Percentiles rank a stretch among this genome's conserved stretches.
Evolutionary conservation across 176 grass and related monocot species (phyloP).

Genomic region (Phoenix roebelenii): DNA sequence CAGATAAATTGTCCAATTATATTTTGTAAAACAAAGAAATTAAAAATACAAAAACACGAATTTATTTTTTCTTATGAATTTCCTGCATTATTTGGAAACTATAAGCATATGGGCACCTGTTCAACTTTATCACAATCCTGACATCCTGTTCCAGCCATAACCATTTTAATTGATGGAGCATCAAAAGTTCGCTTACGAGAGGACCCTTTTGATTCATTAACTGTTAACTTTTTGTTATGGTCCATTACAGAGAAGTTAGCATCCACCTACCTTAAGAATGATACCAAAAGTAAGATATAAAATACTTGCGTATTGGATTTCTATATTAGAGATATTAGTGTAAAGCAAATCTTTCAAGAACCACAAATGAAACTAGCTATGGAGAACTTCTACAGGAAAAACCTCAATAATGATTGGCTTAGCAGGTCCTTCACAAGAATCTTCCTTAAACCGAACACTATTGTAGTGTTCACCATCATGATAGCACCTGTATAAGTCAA

Average conservation of each 20-base stretch:
- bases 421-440: slow-evolving; percentile 88
- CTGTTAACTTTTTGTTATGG: slow-evolving; percentile 36
- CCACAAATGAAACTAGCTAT: slow-evolving; percentile 6
- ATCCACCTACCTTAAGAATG: slow-evolving; percentile 31
- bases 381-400: slow-evolving; percentile 11
- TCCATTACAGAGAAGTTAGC: slow-evolving; percentile 42
- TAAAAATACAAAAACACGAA: too few relatives aligned
- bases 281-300: too few relatives aligned
- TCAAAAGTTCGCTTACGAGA: slow-evolving; percentile 30
- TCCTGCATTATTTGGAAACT: too few relatives aligned
- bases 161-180: slow-evolving; percentile 38
- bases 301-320: too few relatives aligned
- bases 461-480: slow-evolving; percentile 90
- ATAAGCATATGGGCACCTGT: slow-evolving; percentile 23
- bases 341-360: background rate
- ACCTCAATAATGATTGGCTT: slow-evolving; percentile 74
- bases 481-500: slow-evolving; percentile 49
- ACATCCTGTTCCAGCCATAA: slow-evolving; percentile 73
- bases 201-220: slow-evolving; percentile 42
- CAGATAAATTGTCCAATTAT: background rate
- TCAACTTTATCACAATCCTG: slow-evolving; percentile 36
- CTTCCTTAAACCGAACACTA: slow-evolving; percentile 75
- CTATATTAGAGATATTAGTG: too few relatives aligned
- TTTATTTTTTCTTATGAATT: too few relatives aligned
- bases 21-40: too few relatives aligned